Percentiles rank a stretch among this genome's conserved stretches.
phyloP scores from a whole-genome alignment of 345 rosid species.

The Sonneratia alba region DNA sequence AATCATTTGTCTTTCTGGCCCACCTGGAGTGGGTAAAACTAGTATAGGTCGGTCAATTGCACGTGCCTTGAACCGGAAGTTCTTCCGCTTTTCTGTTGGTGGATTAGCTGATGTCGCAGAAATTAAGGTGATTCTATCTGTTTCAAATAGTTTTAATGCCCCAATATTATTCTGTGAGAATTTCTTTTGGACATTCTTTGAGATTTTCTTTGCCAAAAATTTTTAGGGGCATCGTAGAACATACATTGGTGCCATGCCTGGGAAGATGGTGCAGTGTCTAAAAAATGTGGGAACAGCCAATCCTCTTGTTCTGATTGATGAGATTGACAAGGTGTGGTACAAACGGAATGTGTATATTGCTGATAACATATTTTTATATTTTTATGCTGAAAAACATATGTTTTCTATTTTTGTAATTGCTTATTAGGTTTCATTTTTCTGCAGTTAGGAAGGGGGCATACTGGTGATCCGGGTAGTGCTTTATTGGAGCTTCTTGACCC shows the following conservation, averaged over 20 bases:
- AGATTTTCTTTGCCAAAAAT: neutral
- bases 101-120: slow-evolving; percentile 97
- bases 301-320: slow-evolving; percentile 98
- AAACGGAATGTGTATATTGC: neutral
- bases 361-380: no score
- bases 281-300: slow-evolving; percentile 97
- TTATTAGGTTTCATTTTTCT: neutral
- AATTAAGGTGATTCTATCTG: slow-evolving; percentile 59
- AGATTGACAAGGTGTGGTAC: slow-evolving; percentile 81
- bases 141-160: neutral
- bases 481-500: slow-evolving; percentile 98
- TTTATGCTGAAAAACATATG: no score
- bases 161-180: neutral
- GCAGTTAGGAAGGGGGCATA: slow-evolving; percentile 73
- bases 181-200: neutral
- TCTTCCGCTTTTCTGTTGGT: slow-evolving; percentile 97
- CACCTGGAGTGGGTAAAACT: slow-evolving; percentile 99
- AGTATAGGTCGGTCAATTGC: slow-evolving; percentile 98
- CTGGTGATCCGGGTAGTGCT: slow-evolving; percentile 99
- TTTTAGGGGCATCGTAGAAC: slow-evolving; percentile 97
- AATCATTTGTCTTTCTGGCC: slow-evolving; percentile 96
- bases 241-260: slow-evolving; percentile 98
- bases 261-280: slow-evolving; percentile 99
- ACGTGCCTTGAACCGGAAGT: slow-evolving; percentile 85
- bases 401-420: neutral